Evolutionary conservation across 768 basidiomycete genomes (phyloP).

Genomic region (Lactifluus subvellereus): DNA sequence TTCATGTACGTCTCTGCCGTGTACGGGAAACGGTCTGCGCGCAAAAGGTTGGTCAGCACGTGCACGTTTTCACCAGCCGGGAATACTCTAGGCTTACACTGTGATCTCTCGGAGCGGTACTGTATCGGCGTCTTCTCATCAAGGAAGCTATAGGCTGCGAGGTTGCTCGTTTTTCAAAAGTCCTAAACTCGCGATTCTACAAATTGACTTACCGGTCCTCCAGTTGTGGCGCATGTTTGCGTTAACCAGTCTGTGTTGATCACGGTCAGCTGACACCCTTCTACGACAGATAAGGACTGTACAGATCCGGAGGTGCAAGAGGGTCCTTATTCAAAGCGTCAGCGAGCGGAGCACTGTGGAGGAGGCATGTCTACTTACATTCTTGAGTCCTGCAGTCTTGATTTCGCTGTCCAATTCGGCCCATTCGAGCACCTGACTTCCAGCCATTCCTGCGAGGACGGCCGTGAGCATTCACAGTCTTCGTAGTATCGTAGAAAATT

Average conservation of each 20-base stretch:
- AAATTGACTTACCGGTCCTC: background rate
- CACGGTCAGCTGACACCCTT: background rate
- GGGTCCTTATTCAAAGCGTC: too few relatives aligned
- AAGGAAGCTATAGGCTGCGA: background rate
- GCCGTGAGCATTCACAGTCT: background rate
- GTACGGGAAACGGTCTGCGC: background rate
- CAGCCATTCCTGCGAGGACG: constrained; percentile 14
- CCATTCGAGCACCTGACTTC: background rate
- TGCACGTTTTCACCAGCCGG: background rate
- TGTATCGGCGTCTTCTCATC: background rate
- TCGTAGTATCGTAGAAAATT: too few relatives aligned
- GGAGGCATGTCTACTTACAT: too few relatives aligned
- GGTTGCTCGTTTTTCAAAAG: too few relatives aligned
- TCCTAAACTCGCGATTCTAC: too few relatives aligned
- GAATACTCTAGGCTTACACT: background rate
- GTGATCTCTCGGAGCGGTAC: background rate
- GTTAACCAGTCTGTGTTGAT: background rate
- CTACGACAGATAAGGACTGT: too few relatives aligned
- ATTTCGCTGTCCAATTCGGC: constrained; percentile 3
- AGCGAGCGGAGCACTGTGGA: too few relatives aligned
- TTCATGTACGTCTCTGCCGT: background rate
- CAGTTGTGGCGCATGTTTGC: constrained; percentile 2
- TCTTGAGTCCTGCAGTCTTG: background rate
- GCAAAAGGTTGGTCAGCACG: background rate
- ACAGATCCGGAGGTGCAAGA: too few relatives aligned